Evolutionary conservation across 768 basidiomycete genomes (phyloP), one percentile per base, ranked within the genome.

Genomic region (Chalciporus sphaerocephalus): DNA sequence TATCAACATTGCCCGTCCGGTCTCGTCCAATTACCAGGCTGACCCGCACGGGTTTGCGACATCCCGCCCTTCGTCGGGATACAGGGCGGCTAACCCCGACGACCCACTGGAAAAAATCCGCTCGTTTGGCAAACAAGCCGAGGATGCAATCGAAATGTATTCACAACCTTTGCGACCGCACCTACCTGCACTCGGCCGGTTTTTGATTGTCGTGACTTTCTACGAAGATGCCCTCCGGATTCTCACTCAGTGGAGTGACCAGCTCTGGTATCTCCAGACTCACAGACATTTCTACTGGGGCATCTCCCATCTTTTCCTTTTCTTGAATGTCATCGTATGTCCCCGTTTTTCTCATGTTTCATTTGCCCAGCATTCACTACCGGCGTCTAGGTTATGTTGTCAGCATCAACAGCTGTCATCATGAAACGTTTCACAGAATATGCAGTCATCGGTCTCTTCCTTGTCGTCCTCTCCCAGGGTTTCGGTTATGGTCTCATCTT

Each of bases 401-500:
- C 71, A 47, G 92, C 80, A 45, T 96, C 96, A 18, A 76, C 78
- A 18, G 83, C 89, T 16, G 81, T 98, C 59, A 92, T 99, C 60
- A 73, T 80, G 48, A 94, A 92, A 68, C 81, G 83, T 43, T 80
- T 86, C 70, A 87, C 92, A 1, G 92, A 95, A 73, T 85, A 81
- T 62, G 86, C 94, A 12, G 89, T 95, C 53, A 82, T 83, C 37
- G 93, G 92, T 55, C 86, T 99, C 37, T 77, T 98, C 43, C 75
- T 73, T 40, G 96, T 98, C 40, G 94, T 99, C 46, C 69, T 98
- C 57, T 81, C 93, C 36, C 96, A 99, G 70, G 95, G 95, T 36
- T 88, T 99, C 56, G 96, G 96, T 56, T 99, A 99, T 61, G 96
- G 96, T 25, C 88, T 99, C 65, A 95, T 99, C 61, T 99, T 99